Evolutionary conservation across 2,329 filamentous ascomycete genomes (phyloP).

Genomic region (Trichoderma breve): DNA sequence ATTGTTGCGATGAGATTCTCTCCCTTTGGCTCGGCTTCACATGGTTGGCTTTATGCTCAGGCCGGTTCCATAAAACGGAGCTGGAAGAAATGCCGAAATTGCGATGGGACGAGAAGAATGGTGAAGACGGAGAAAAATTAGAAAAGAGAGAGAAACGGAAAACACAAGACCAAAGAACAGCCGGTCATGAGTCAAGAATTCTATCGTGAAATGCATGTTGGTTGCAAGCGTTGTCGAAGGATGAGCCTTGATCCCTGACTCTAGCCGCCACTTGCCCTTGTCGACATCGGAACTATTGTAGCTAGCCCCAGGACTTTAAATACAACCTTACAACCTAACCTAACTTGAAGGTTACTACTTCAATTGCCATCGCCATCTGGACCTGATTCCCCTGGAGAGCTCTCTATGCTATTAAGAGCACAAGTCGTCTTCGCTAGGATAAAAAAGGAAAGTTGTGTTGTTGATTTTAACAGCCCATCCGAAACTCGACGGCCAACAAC

Average conservation of each 20-base stretch:
- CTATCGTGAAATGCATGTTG: neutral
- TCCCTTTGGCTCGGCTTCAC: neutral
- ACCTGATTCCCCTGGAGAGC: neutral
- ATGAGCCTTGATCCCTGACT: neutral
- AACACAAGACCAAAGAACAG: neutral
- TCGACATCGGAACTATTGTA: neutral
- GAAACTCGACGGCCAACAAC: neutral
- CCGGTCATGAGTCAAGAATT: neutral
- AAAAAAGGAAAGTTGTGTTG: neutral
- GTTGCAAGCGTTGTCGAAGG: neutral
- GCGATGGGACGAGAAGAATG: neutral
- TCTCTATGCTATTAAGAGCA: neutral
- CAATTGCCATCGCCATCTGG: neutral
- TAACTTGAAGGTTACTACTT: neutral
- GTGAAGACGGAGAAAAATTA: neutral
- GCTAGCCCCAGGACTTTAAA: neutral
- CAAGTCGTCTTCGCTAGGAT: neutral
- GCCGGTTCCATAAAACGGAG: neutral
- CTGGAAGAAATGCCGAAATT: neutral
- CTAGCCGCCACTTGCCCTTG: neutral
- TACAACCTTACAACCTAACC: neutral
- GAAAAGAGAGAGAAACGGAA: neutral
- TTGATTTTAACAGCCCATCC: neutral
- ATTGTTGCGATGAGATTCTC: neutral
- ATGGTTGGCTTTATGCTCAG: neutral